Base-by-base conservation (phyloP, 2,329 filamentous ascomycete genomes). In the Fusarium falciforme region DNA sequence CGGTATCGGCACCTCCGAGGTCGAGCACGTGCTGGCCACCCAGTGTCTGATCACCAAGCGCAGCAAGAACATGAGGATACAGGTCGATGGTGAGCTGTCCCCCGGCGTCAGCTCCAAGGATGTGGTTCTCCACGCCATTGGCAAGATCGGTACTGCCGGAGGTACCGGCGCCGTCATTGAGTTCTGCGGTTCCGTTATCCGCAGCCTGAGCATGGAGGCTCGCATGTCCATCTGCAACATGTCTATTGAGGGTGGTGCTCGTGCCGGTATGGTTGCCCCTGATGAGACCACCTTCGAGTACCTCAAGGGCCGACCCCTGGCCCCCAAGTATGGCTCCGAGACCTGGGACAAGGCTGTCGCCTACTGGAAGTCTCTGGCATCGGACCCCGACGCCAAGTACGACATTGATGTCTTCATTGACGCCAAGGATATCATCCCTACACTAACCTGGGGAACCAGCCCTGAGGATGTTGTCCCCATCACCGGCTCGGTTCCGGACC, bases 211-310 rank as follows among this genome's bases (percentile, higher is more conserved):
- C 84, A 98, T 99, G 90, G 96, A 98, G 85, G 96, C 96, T 49
- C 92, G 96, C 77, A 98, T 99, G 96, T 98, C 95, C 73, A 97
- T 99, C 82, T 98, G 96, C 88, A 99, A 99, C 87, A 98, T 98
- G 96, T 95, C 95, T 16, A 98, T 98, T 77, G 96, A 99, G 87
- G 96, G 89, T 77, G 96, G 96, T 84, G 96, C 96, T 57, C 90
- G 96, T 85, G 96, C 96, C 70, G 96, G 96, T 76, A 97, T 99
- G 95, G 92, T 99, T 68, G 96, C 96, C 11, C 96, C 96, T 6
- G 96, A 99, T 80, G 93, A 98, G 80, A 93, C 88, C 67, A 98
- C 96, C 31, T 98, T 98, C 78, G 94, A 97, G 76, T 99, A 98
- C 82, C 93, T 99, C 79, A 96, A 96, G 87, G 94, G 93, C 78